Conservation (phyloP, 805 yeast genomes). For the Zygoascus tannicola region DNA sequence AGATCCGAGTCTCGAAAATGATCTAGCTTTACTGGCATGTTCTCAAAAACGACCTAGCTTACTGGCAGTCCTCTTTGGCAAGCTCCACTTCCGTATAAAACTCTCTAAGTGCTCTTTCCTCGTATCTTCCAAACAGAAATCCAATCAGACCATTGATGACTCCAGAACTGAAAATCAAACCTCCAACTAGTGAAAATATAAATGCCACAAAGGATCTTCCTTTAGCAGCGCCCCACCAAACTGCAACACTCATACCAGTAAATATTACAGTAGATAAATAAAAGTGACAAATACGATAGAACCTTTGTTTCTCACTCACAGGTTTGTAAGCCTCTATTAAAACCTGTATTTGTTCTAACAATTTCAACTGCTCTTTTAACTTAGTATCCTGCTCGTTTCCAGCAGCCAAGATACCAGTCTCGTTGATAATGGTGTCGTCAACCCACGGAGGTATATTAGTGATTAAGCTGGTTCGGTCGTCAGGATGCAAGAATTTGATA, state of each 20-base stretch:
- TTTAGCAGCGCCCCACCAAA: conserved; percentile 47
- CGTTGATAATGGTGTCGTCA: background rate
- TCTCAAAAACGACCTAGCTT: too few species aligned
- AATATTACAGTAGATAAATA: conserved; percentile 42
- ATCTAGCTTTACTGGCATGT: too few species aligned
- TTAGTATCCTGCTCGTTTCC: conserved; percentile 4
- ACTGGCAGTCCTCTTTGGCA: conserved; percentile 11
- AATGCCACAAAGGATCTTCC: conserved; percentile 56
- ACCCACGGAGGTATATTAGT: conserved; percentile 3
- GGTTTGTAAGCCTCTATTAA: conserved; percentile 41
- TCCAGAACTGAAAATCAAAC: conserved; percentile 55
- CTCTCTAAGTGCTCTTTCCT: conserved; percentile 66
- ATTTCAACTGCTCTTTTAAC: conserved; percentile 6
- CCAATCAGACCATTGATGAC: conserved; percentile 69
- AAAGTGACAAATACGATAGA: conserved; percentile 61
- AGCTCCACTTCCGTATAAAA: conserved; percentile 56
- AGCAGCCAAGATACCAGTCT: background rate
- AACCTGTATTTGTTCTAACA: conserved; percentile 41
- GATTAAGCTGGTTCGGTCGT: background rate
- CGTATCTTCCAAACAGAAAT: conserved; percentile 69
- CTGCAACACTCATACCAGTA: conserved; percentile 45
- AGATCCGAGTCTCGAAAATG: too few species aligned
- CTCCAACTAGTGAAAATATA: conserved; percentile 49
- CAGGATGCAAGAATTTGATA: conserved; percentile 7
- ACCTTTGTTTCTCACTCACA: conserved; percentile 49